phyloP scores from a whole-genome alignment of 2,329 filamentous ascomycete species.

The Alternaria incomplexa region DNA sequence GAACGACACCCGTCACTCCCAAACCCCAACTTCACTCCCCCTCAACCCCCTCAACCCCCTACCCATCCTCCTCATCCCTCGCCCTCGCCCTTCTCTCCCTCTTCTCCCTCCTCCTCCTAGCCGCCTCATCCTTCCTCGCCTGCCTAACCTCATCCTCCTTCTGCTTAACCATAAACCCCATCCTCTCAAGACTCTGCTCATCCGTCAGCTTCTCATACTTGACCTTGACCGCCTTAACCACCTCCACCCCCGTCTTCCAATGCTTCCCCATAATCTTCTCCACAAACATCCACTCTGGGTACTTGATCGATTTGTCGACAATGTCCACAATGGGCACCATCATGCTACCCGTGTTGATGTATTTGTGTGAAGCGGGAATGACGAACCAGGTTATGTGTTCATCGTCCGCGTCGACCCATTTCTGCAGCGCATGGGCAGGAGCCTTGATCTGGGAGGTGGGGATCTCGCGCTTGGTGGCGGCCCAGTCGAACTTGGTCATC shows the following conservation, averaged over 20 bases:
- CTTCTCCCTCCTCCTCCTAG: background rate
- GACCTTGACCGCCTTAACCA: background rate
- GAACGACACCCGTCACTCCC: background rate
- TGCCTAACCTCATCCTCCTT: background rate
- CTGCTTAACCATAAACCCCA: background rate
- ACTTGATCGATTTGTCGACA: background rate
- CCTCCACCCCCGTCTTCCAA: background rate
- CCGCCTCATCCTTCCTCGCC: background rate
- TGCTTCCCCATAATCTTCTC: background rate
- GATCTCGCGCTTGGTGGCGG: fast-evolving
- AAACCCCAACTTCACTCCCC: background rate
- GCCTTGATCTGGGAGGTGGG: background rate
- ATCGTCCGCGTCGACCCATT: background rate
- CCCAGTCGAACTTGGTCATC: background rate
- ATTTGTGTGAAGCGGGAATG: background rate
- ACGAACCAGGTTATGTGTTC: background rate
- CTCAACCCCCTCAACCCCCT: background rate
- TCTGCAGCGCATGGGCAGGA: background rate
- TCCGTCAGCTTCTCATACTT: background rate
- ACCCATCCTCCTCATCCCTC: background rate
- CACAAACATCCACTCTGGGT: background rate
- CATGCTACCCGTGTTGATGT: background rate
- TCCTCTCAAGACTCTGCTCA: background rate
- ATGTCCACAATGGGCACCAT: background rate
- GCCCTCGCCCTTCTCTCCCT: background rate